These are phyloP conservation scores for Hymenoscyphus scutula DNA, from an alignment of 2,329 filamentous ascomycete genomes.

Conservation along the genomic window DNA sequence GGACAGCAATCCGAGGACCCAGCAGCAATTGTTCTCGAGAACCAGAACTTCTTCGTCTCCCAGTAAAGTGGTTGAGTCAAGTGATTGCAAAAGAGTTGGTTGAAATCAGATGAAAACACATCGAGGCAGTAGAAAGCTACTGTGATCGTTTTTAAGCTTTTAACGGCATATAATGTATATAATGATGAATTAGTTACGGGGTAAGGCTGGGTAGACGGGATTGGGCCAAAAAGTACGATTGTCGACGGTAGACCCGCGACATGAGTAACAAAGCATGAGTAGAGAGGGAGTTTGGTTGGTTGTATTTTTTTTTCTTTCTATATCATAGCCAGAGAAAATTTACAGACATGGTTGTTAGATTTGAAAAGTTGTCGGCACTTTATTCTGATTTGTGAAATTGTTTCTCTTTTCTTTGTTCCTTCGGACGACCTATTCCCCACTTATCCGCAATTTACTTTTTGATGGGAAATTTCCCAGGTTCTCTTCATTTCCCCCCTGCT, in stretches of 20 bases:
- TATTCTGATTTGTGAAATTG: not conserved
- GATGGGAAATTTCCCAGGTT: not conserved
- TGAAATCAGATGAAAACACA: not conserved
- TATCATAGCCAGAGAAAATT: slow-evolving; percentile 10
- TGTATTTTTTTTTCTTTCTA: not conserved
- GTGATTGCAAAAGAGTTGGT: not conserved
- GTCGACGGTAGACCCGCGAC: slow-evolving; percentile 29
- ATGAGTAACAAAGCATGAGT: slow-evolving; percentile 23
- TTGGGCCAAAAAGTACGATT: slow-evolving; percentile 13
- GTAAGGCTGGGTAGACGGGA: slow-evolving; percentile 11
- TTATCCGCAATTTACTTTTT: not conserved
- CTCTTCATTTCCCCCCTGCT: not conserved
- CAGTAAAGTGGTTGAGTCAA: not conserved
- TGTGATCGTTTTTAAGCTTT: no score
- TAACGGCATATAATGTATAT: slow-evolving; percentile 19
- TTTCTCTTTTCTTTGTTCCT: not conserved
- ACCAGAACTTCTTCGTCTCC: slow-evolving; percentile 22
- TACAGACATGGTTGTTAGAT: slow-evolving; percentile 14
- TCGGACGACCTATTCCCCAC: not conserved
- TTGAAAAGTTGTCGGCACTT: not conserved
- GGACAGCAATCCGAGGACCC: slow-evolving; percentile 22
- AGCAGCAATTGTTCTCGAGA: slow-evolving; percentile 28
- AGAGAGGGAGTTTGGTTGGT: slow-evolving; percentile 6
- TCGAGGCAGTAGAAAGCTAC: not conserved
- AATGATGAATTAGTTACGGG: slow-evolving; percentile 19